These are phyloP conservation scores for Dunaliella sp. DNA, from an alignment of 139 green algal species.

Conservation along the genomic window DNA sequence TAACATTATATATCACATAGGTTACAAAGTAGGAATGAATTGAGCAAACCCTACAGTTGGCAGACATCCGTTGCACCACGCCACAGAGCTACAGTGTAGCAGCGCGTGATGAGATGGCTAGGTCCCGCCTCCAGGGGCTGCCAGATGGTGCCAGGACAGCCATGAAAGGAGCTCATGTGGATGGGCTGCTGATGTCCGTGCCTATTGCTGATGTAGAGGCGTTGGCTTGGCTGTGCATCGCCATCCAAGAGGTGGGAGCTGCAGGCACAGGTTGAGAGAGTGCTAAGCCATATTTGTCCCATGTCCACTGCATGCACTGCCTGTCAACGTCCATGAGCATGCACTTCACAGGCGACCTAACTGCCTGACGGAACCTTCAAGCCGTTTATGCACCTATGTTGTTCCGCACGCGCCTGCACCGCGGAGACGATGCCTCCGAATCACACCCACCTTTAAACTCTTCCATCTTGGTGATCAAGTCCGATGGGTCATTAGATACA, in stretches of 20 bases:
- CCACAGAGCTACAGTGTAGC: too few relatives aligned
- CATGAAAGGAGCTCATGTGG: too few relatives aligned
- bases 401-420: neutral
- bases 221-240: neutral
- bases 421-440: neutral
- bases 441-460: conserved; percentile 20
- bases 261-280: neutral
- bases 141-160: too few relatives aligned
- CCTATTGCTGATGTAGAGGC: neutral
- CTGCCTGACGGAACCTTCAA: neutral
- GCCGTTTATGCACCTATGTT: neutral
- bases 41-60: too few relatives aligned
- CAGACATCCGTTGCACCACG: too few relatives aligned
- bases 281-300: neutral
- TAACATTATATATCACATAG: too few relatives aligned
- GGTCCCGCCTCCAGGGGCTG: too few relatives aligned
- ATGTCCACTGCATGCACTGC: neutral
- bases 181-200: neutral
- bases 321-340: neutral
- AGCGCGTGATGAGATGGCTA: too few relatives aligned
- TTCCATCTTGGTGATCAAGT: conserved; percentile 34
- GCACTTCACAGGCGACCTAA: neutral
- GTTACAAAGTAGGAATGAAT: too few relatives aligned
- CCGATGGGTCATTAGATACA: conserved; percentile 21
- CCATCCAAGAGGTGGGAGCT: neutral